These are phyloP conservation scores for Herpetomonas samuelpessoai DNA, from an alignment of 208 protist genomes.

Conservation along the genomic window DNA sequence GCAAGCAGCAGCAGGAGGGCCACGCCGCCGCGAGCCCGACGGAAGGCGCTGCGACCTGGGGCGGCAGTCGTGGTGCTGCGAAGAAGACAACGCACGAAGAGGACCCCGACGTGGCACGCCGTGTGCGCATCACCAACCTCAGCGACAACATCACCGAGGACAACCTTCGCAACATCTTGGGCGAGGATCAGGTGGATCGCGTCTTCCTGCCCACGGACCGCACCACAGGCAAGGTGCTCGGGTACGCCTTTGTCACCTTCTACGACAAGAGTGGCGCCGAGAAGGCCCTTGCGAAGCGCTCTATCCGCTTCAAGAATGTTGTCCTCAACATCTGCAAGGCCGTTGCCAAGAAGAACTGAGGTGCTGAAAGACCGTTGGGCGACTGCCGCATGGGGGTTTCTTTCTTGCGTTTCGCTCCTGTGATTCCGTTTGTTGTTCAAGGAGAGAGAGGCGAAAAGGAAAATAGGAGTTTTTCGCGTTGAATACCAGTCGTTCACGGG, in stretches of 20 bases:
- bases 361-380: neutral
- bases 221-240: constrained; percentile 57
- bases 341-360: constrained; percentile 4
- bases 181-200: constrained; percentile 43
- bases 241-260: constrained; percentile 85
- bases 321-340: constrained; percentile 45
- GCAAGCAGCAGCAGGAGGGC: constrained; percentile 38
- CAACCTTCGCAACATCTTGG: constrained; percentile 75
- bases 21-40: constrained; percentile 8
- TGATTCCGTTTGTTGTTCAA: too few relatives aligned
- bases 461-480: too few relatives aligned
- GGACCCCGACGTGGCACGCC: constrained; percentile 37
- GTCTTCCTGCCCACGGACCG: constrained; percentile 61
- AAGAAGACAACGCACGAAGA: constrained; percentile 22
- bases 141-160: constrained; percentile 78
- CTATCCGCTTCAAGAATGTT: constrained; percentile 79
- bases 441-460: too few relatives aligned
- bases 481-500: too few relatives aligned
- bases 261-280: constrained; percentile 38
- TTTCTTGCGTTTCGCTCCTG: too few relatives aligned
- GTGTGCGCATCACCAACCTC: constrained; percentile 79
- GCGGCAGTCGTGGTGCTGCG: neutral
- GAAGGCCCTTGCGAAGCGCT: constrained; percentile 25
- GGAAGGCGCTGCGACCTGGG: constrained; percentile 16
- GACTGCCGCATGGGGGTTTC: too few relatives aligned